phyloP scores from a whole-genome alignment of 345 rosid species.

The Adansonia digitata region DNA sequence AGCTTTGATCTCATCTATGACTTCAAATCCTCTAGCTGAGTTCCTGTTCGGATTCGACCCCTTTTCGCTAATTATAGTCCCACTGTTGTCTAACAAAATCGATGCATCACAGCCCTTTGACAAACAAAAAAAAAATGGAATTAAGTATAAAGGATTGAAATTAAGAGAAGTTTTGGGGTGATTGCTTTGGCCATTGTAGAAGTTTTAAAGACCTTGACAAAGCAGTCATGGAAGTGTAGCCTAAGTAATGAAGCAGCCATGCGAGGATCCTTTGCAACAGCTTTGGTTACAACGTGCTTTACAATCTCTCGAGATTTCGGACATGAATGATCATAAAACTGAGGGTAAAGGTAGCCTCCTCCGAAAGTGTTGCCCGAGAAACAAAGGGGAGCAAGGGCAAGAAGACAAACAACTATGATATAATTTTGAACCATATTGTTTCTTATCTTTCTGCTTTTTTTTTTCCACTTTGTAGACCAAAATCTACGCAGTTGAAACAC shows the following conservation, averaged over 20 bases:
- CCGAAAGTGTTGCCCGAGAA: conserved; percentile 26
- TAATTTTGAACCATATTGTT: conserved; percentile 36
- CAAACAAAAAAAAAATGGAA: not conserved
- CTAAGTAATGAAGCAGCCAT: conserved; percentile 83
- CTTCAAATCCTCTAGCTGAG: conserved; percentile 84
- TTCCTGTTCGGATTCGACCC: conserved; percentile 61
- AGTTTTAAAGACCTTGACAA: conserved; percentile 50
- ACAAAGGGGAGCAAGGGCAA: conserved; percentile 39
- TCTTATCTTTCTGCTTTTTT: not conserved
- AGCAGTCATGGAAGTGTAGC: conserved; percentile 87
- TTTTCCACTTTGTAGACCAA: conserved; percentile 13
- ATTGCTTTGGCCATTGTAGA: not conserved
- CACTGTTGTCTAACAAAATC: conserved; percentile 60
- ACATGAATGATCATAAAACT: conserved; percentile 59
- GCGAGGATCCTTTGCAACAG: conserved; percentile 53
- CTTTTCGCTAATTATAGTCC: conserved; percentile 62
- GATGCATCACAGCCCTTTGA: conserved; percentile 88
- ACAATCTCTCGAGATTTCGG: conserved; percentile 54
- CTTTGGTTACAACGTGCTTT: conserved; percentile 47
- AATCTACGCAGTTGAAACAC: not conserved
- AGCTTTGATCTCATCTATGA: conserved; percentile 69
- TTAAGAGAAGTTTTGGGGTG: too few species aligned
- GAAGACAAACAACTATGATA: conserved; percentile 30
- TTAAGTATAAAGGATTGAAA: too few species aligned
- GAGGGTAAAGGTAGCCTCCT: conserved; percentile 47